A percentile compares a stretch with the other conserved stretches of the same genome.
These are phyloP conservation scores for Strombidium stylifer DNA, from an alignment of 73 alveolate genomes.

Conservation along the genomic window DNA sequence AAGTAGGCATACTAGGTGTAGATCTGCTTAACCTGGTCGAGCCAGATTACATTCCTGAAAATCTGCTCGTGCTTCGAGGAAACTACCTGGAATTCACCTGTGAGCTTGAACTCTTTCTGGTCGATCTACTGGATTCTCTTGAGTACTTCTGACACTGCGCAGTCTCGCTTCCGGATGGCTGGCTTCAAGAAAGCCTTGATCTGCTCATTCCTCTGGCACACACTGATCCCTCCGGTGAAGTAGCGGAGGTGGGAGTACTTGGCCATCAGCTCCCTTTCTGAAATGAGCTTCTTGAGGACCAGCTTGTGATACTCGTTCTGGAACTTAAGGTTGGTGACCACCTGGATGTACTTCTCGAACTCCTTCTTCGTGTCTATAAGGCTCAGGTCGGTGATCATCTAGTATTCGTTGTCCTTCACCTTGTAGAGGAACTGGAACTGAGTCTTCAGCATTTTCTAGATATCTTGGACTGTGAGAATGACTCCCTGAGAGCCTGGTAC, in stretches of 20 bases:
- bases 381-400: slow-evolving; percentile 10
- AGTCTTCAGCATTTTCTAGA: slow-evolving; percentile 8
- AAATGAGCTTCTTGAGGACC: slow-evolving; percentile 2
- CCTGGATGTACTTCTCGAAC: slow-evolving; percentile 4
- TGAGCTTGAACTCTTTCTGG: slow-evolving; percentile 7
- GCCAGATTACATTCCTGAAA: slow-evolving; percentile 1
- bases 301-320: slow-evolving; percentile 27
- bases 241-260: slow-evolving; percentile 17
- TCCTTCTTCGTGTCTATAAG: slow-evolving; percentile 7
- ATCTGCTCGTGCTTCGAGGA: slow-evolving; percentile 16
- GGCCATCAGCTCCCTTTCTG: slow-evolving; percentile 20
- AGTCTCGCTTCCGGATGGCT: slow-evolving; percentile 13
- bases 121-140: slow-evolving; percentile 10
- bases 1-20: slow-evolving; percentile 15
- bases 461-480: slow-evolving; percentile 3
- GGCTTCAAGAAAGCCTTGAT: slow-evolving; percentile 22
- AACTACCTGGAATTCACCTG: slow-evolving; percentile 16
- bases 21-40: slow-evolving; percentile 2
- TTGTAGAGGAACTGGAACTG: slow-evolving; percentile 11
- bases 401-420: slow-evolving; percentile 3
- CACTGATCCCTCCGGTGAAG: slow-evolving; percentile 30
- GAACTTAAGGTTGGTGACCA: slow-evolving; percentile 1
- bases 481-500: slow-evolving; percentile 4
- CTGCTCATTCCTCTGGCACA: slow-evolving; percentile 21
- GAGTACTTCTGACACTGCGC: slow-evolving; percentile 15